phyloP scores from a whole-genome alignment of 108 stramenopile genomes.

The Cylindrotheca fusiformis region DNA sequence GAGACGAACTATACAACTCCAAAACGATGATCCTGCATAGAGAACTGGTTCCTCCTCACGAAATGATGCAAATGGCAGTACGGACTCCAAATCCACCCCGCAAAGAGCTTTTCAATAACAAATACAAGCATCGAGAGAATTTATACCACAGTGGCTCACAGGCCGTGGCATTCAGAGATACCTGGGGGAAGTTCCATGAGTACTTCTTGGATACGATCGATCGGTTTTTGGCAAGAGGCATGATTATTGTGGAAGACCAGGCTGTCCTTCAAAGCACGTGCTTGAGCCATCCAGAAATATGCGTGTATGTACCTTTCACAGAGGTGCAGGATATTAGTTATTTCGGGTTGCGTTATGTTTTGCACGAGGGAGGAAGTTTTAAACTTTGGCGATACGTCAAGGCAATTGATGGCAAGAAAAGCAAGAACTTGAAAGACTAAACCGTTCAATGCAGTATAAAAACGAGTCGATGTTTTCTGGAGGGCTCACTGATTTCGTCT shows the following conservation, averaged over 20 bases:
- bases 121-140: constrained; percentile 32
- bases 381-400: constrained; percentile 27
- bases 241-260: constrained; percentile 68
- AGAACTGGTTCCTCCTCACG: constrained; percentile 28
- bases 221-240: constrained; percentile 35
- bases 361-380: constrained; percentile 34
- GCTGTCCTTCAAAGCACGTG: constrained; percentile 47
- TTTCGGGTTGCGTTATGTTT: constrained; percentile 48
- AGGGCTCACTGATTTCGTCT: no score
- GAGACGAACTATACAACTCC: constrained; percentile 31
- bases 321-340: constrained; percentile 52
- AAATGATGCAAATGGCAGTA: constrained; percentile 53
- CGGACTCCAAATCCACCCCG: constrained; percentile 37
- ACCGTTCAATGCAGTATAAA: no score
- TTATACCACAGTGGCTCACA: constrained; percentile 61
- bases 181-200: constrained; percentile 44
- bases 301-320: constrained; percentile 39
- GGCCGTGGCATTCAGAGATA: constrained; percentile 32
- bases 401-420: neutral
- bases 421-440: no score
- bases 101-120: constrained; percentile 39
- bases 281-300: constrained; percentile 38
- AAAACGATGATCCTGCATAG: constrained; percentile 41
- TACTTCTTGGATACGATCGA: constrained; percentile 42
- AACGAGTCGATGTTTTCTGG: no score